phyloP scores from a whole-genome alignment of 108 stramenopile species.

The Schizochytrium sp. region DNA sequence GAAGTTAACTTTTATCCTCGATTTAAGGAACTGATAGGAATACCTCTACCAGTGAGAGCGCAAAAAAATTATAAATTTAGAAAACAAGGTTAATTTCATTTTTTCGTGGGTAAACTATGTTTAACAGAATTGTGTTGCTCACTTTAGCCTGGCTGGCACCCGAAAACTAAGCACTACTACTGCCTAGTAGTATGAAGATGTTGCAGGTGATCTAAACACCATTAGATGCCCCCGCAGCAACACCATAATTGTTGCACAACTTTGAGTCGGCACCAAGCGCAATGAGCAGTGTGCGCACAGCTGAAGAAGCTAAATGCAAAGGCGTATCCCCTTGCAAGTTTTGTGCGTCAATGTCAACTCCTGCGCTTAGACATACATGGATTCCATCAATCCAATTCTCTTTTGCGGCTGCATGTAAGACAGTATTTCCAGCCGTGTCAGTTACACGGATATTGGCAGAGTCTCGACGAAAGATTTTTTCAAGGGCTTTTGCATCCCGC shows the following conservation, averaged over 20 bases:
- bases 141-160: not conserved
- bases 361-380: slow-evolving; percentile 40
- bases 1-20: no score
- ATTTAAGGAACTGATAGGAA: no score
- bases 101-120: not conserved
- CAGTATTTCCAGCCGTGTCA: slow-evolving; percentile 3
- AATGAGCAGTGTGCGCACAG: slow-evolving; percentile 34
- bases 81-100: not conserved
- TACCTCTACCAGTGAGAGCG: no score
- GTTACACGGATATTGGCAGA: not conserved
- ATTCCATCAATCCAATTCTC: slow-evolving; percentile 41
- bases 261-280: slow-evolving; percentile 9
- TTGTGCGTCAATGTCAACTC: not conserved
- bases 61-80: not conserved
- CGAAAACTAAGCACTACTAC: not conserved
- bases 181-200: not conserved
- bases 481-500: slow-evolving; percentile 13
- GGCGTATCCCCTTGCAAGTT: slow-evolving; percentile 23
- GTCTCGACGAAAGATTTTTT: not conserved
- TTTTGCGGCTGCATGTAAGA: not conserved
- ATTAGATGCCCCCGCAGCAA: not conserved
- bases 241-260: not conserved
- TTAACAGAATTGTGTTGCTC: not conserved
- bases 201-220: not conserved
- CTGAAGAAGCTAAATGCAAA: not conserved